These are phyloP conservation scores for Hypoxylon subgilvum DNA, from an alignment of 495 filamentous ascomycete species.

Conservation along the genomic window DNA sequence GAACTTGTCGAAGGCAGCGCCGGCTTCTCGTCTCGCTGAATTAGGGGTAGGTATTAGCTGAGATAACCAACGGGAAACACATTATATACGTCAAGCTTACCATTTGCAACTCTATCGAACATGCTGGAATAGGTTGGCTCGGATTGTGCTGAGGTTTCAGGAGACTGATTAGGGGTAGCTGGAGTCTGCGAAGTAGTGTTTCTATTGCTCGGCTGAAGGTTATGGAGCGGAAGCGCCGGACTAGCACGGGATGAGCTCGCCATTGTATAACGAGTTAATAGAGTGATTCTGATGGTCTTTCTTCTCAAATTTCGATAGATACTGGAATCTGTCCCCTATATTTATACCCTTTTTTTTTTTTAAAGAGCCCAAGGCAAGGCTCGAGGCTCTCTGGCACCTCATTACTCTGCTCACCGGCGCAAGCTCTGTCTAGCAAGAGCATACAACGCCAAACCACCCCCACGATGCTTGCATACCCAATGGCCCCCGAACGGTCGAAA, in stretches of 20 bases:
- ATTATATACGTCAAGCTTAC: background rate
- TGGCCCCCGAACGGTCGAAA: constrained; percentile 15
- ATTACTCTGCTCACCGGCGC: background rate
- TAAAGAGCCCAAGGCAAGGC: background rate
- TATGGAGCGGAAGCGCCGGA: constrained; percentile 2
- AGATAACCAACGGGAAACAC: background rate
- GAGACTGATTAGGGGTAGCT: constrained; percentile 6
- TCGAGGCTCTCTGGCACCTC: too few relatives aligned
- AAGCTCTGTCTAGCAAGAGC: background rate
- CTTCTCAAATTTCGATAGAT: background rate
- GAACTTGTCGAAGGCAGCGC: constrained; percentile 10
- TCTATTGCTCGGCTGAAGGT: constrained; percentile 1
- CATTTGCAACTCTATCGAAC: constrained; percentile 11
- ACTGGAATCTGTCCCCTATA: background rate
- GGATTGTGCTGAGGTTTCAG: background rate
- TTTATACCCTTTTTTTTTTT: constrained; percentile 2
- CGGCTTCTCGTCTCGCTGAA: constrained; percentile 6
- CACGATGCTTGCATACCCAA: constrained; percentile 11
- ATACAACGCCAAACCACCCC: background rate
- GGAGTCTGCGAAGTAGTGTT: background rate
- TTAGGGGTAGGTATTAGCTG: background rate
- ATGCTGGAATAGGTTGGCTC: constrained; percentile 3
- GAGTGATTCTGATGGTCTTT: background rate
- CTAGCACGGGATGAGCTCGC: background rate
- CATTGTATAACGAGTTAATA: constrained; percentile 3